Conservation (phyloP, 805 yeast genomes). For the Metschnikowia koreensis region DNA sequence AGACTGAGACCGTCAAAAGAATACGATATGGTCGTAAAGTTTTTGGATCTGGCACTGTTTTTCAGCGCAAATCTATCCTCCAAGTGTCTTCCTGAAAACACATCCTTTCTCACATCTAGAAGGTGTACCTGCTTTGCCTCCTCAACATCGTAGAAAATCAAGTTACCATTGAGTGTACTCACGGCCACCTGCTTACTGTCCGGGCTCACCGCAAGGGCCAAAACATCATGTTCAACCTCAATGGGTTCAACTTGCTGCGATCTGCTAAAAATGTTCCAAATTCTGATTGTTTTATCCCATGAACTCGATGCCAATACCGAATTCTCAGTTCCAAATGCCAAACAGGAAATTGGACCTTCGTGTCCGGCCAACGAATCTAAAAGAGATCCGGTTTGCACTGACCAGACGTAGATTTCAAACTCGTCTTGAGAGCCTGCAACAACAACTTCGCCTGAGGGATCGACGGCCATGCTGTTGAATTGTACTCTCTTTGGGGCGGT, state of each 20-base stretch:
- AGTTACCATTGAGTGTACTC: constrained; percentile 83
- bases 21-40: constrained; percentile 76
- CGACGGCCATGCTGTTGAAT: constrained; percentile 86
- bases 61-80: constrained; percentile 80
- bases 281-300: constrained; percentile 93
- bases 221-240: constrained; percentile 78
- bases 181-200: constrained; percentile 92
- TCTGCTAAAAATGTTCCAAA: constrained; percentile 91
- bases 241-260: constrained; percentile 88
- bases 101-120: constrained; percentile 84
- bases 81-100: constrained; percentile 78
- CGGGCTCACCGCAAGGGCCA: constrained; percentile 80
- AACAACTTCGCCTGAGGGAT: constrained; percentile 95
- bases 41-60: constrained; percentile 80
- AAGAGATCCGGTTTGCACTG: constrained; percentile 91
- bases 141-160: constrained; percentile 80
- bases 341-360: constrained; percentile 89
- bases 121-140: constrained; percentile 75
- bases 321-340: constrained; percentile 80
- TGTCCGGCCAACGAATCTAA: constrained; percentile 89
- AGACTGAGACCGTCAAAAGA: constrained; percentile 87
- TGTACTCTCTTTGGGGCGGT: constrained; percentile 88
- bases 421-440: constrained; percentile 92
- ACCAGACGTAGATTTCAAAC: constrained; percentile 93
- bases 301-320: constrained; percentile 82